phyloP scores from a whole-genome alignment of 345 rosid species.

The Linum usitatissimum region DNA sequence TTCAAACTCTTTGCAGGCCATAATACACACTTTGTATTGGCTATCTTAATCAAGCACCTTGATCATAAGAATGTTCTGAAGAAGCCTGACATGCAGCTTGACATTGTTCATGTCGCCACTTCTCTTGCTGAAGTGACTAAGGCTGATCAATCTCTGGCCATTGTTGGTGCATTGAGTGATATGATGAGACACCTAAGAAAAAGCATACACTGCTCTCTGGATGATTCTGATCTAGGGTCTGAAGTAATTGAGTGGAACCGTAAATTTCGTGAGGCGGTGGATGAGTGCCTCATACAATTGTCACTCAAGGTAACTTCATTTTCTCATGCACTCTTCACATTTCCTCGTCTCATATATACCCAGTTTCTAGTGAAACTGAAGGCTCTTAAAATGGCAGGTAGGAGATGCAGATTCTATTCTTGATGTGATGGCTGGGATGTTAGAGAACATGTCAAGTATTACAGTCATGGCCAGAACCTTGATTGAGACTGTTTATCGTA shows the following conservation, averaged over 20 bases:
- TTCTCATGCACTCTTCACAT: neutral
- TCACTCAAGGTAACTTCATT: constrained; percentile 39
- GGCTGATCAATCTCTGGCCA: constrained; percentile 45
- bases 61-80: constrained; percentile 63
- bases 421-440: constrained; percentile 73
- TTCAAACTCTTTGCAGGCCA: constrained; percentile 29
- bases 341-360: no score
- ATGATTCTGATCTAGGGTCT: constrained; percentile 51
- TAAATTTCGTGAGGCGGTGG: constrained; percentile 46
- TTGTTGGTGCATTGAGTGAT: constrained; percentile 60
- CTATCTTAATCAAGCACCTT: constrained; percentile 58
- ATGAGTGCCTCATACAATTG: constrained; percentile 54
- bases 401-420: constrained; percentile 82
- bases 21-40: constrained; percentile 51
- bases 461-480: constrained; percentile 55
- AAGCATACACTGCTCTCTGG: constrained; percentile 60
- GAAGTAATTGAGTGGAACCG: constrained; percentile 51
- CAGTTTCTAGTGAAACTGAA: constrained; percentile 10
- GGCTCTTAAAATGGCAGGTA: constrained; percentile 29
- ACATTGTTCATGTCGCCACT: constrained; percentile 48
- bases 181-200: constrained; percentile 67
- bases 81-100: constrained; percentile 55
- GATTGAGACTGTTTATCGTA: constrained; percentile 47
- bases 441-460: constrained; percentile 65
- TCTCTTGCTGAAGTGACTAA: constrained; percentile 43